Base-by-base conservation (phyloP, 2,329 filamentous ascomycete genomes). In the Pezicula radicicola region DNA sequence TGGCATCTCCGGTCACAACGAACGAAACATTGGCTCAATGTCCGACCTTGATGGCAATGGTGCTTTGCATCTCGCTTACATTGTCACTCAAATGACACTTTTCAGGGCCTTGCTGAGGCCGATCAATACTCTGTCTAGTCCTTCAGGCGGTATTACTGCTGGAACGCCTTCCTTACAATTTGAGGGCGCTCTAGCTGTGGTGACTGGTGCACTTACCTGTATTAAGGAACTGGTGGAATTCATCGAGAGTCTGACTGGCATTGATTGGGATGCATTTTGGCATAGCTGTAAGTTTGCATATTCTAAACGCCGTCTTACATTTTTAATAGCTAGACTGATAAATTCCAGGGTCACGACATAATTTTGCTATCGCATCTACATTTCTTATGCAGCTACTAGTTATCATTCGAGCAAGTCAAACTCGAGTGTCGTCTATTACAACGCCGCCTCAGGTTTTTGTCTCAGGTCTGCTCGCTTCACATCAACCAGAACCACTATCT, bases 191-290 rank as follows among this genome's bases (percentile, higher is more conserved):
- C 46, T 37, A 21, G 55, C 57, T 9, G 57, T 58, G 4, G 48
- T 43, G 6, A 48, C 42, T 8, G 57, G 57, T 3, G 49, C 55
- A 1, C 36, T 58, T 16, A 46, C 56, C 2, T 60, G 57, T 25
- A 48, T 57, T 2, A 47, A 52, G 18, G 57, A 60, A 41, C 55
- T 60, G 50, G 57, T 60, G 15, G 55, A 58, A 40, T 58, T 58
- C 21, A 50, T 60, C n/a, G 57, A 60, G 46, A 44, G 19, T 18
- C 36, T 60, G 37, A 54, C 53, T 6, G 50, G 52, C 0, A 37
- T 39, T 6, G 51, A 54, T 25, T 60, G 57, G 57, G 57, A 60
- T 30, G 55, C 55, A 7, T 60, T 60, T 19, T 60, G 57, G 57
- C 57, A 60, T 27, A 55, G 57, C 36, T 60, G 57, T 46, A 33